Percentiles rank a stretch among this genome's conserved stretches.
Conservation (phyloP, 2,329 filamentous ascomycete species). For the Claviceps monticola region DNA sequence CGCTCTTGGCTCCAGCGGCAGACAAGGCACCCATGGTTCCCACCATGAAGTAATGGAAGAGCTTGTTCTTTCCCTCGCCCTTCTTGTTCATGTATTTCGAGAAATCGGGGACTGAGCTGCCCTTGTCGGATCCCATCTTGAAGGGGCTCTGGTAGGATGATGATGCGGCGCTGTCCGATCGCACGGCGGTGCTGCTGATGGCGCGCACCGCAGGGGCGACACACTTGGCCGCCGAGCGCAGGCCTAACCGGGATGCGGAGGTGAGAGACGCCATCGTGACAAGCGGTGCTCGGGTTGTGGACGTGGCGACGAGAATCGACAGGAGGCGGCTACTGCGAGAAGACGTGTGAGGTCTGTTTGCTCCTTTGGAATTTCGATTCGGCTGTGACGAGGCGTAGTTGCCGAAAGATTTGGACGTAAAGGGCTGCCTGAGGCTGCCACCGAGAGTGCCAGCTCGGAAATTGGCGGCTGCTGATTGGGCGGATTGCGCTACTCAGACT, state of each 20-base stretch:
- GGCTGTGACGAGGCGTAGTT: conserved; percentile 24
- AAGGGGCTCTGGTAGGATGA: conserved; percentile 48
- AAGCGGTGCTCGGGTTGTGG: conserved; percentile 1
- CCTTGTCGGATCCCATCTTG: conserved; percentile 42
- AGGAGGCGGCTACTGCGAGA: conserved; percentile 11
- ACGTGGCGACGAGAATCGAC: conserved; percentile 3
- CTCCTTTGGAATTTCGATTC: conserved; percentile 13
- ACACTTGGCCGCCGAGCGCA: conserved; percentile 40
- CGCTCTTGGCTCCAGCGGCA: conserved; percentile 91
- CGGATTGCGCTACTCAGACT: not conserved
- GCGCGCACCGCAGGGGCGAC: conserved; percentile 33
- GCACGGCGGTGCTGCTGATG: conserved; percentile 40
- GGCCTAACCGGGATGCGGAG: conserved; percentile 53
- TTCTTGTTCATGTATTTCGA: conserved; percentile 68
- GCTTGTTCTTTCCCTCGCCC: conserved; percentile 58
- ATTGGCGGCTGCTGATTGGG: conserved; percentile 34
- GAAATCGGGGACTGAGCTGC: conserved; percentile 74
- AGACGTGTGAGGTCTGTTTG: conserved; percentile 34
- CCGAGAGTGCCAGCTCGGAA: conserved; percentile 26
- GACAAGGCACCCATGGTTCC: conserved; percentile 85
- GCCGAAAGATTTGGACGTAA: conserved; percentile 27
- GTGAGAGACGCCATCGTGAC: conserved; percentile 52
- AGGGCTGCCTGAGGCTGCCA: conserved; percentile 30
- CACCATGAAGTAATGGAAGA: conserved; percentile 98
- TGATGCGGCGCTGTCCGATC: conserved; percentile 31